These are phyloP conservation scores for Pyrenula aspistea DNA, from an alignment of 495 filamentous ascomycete species.

Conservation along the genomic window DNA sequence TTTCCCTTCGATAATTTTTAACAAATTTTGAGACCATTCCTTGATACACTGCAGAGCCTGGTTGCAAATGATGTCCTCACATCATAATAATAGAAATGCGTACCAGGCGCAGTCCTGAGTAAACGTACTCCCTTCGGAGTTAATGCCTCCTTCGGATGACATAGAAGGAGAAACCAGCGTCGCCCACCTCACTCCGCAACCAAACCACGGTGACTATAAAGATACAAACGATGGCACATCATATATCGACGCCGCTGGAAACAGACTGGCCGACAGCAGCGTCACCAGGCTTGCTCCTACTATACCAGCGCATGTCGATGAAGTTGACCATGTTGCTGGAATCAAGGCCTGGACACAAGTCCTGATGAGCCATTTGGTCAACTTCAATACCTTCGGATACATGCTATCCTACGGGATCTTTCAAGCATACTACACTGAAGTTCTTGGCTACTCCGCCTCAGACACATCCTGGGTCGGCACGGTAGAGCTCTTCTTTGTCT, in stretches of 20 bases:
- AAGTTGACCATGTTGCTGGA: too few relatives aligned
- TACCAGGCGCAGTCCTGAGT: too few relatives aligned
- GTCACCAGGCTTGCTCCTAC: not conserved
- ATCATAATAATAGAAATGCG: too few relatives aligned
- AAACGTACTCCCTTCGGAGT: too few relatives aligned
- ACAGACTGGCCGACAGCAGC: not conserved
- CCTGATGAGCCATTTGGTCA: not conserved
- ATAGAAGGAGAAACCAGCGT: not conserved
- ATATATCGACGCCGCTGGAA: not conserved
- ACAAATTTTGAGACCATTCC: too few relatives aligned
- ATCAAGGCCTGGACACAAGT: not conserved
- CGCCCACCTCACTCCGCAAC: not conserved
- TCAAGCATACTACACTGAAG: not conserved
- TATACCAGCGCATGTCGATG: not conserved
- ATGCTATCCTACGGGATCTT: not conserved
- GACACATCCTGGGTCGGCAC: not conserved
- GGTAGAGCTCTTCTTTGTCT: not conserved
- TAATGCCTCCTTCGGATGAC: not conserved
- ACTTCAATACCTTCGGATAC: not conserved
- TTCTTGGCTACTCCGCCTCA: not conserved
- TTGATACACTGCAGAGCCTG: too few relatives aligned
- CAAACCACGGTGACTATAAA: not conserved
- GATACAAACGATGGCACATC: not conserved
- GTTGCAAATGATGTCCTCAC: too few relatives aligned
- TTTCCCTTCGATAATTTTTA: too few relatives aligned